Evolutionary conservation across 345 rosid genomes (phyloP).

Genomic region (Psidium guajava): DNA sequence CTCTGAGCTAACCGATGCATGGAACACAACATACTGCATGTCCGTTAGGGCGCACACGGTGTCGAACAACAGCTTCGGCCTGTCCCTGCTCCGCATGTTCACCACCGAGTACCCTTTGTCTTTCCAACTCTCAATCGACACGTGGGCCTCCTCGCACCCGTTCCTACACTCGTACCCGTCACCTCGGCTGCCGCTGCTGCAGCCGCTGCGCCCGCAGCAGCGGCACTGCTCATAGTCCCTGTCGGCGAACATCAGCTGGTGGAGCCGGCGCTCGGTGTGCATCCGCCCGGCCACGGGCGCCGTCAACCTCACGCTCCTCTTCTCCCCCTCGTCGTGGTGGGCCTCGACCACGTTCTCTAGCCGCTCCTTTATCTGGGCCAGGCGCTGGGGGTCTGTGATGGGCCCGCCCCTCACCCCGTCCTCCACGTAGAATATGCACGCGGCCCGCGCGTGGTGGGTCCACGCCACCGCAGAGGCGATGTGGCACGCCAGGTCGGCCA

Average conservation of each 20-base stretch:
- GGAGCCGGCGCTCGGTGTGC: conserved; percentile 81
- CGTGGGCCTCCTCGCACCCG: conserved; percentile 46
- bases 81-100: conserved; percentile 50
- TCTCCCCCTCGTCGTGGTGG: conserved; percentile 44
- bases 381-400: conserved; percentile 24
- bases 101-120: conserved; percentile 75
- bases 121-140: conserved; percentile 50
- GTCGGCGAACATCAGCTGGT: conserved; percentile 63
- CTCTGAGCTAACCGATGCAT: conserved; percentile 62
- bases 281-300: conserved; percentile 36
- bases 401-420: conserved; percentile 51
- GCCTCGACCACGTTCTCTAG: conserved; percentile 55
- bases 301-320: conserved; percentile 38
- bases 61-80: conserved; percentile 79
- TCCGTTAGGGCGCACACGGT: conserved; percentile 75
- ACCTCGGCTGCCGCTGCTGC: neutral
- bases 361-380: conserved; percentile 44
- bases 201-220: conserved; percentile 28
- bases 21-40: conserved; percentile 74
- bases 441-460: conserved; percentile 70
- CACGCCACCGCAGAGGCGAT: conserved; percentile 61
- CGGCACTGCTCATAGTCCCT: conserved; percentile 52
- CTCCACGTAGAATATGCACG: conserved; percentile 60
- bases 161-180: neutral
- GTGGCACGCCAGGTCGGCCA: conserved; percentile 53